Percentiles rank a stretch among this genome's conserved stretches.
These are phyloP conservation scores for Daldinia caldariorum DNA, from an alignment of 495 filamentous ascomycete genomes.

Conservation along the genomic window DNA sequence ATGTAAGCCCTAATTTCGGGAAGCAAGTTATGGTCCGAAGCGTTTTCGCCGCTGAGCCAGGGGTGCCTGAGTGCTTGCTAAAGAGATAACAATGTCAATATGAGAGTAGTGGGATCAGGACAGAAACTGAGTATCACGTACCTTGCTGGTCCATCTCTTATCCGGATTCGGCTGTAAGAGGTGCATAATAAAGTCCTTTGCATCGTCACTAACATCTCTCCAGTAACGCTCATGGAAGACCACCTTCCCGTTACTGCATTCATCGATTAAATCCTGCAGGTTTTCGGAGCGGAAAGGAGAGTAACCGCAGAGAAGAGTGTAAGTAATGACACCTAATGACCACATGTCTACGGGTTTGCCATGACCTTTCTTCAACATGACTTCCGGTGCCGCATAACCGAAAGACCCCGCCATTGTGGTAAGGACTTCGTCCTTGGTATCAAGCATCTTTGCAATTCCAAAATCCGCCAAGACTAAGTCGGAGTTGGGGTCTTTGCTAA, in stretches of 20 bases:
- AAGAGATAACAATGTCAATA: slow-evolving; percentile 25
- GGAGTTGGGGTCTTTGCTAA: slow-evolving; percentile 78
- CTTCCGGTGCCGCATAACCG: slow-evolving; percentile 96
- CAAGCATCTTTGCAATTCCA: slow-evolving; percentile 98
- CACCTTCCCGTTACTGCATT: slow-evolving; percentile 87
- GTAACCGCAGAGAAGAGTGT: slow-evolving; percentile 98
- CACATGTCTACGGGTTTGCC: slow-evolving; percentile 99
- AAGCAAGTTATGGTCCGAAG: slow-evolving; percentile 93
- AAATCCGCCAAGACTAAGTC: slow-evolving; percentile 96
- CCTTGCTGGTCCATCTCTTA: slow-evolving; percentile 80
- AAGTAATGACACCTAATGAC: slow-evolving; percentile 98
- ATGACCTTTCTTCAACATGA: slow-evolving; percentile 97
- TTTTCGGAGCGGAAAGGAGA: slow-evolving; percentile 97
- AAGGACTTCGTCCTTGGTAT: slow-evolving; percentile 86
- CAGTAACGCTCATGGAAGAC: slow-evolving; percentile 99
- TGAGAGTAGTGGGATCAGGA: background rate
- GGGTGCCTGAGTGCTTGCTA: slow-evolving; percentile 81
- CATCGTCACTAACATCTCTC: slow-evolving; percentile 95
- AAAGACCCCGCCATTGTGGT: slow-evolving; percentile 99
- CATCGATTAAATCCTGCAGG: slow-evolving; percentile 91
- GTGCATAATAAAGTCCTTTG: slow-evolving; percentile 90
- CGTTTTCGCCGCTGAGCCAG: slow-evolving; percentile 91
- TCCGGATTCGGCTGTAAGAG: slow-evolving; percentile 83
- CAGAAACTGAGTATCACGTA: slow-evolving; percentile 52
- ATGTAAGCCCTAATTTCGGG: slow-evolving; percentile 97